A percentile compares a stretch with the other conserved stretches of the same genome.
Conservation (phyloP, 176 grass and related monocot genomes). For the Leersia perrieri region DNA sequence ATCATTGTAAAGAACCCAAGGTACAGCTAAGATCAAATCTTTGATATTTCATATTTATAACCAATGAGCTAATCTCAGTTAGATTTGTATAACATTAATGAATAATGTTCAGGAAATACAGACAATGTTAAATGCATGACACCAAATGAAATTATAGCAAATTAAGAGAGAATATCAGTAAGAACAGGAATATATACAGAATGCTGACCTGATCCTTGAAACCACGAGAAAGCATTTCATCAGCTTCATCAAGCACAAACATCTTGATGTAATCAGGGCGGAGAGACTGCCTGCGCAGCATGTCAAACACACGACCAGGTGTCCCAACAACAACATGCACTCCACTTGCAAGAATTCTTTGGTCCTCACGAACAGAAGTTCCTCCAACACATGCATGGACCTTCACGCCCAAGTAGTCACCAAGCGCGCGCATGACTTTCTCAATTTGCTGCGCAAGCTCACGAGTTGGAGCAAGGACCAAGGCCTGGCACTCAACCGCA, state of each 20-base stretch:
- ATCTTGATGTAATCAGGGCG: constrained; percentile 85
- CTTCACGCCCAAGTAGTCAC: constrained; percentile 90
- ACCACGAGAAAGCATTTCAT: constrained; percentile 98
- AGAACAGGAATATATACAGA: background rate
- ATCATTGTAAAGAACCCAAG: background rate
- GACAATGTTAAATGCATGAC: background rate
- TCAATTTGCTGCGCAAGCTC: constrained; percentile 93
- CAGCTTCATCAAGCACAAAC: constrained; percentile 94
- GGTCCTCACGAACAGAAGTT: constrained; percentile 84
- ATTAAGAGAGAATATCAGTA: background rate
- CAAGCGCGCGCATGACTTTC: constrained; percentile 91
- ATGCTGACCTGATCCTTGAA: constrained; percentile 84
- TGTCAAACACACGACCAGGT: constrained; percentile 85
- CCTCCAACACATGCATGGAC: constrained; percentile 93
- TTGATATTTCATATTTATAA: background rate
- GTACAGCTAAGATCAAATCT: background rate
- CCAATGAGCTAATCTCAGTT: background rate
- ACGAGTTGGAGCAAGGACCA: constrained; percentile 90
- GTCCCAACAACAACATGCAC: constrained; percentile 92
- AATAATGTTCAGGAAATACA: background rate
- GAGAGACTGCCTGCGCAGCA: constrained; percentile 81
- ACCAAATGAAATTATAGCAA: background rate
- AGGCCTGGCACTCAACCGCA: constrained; percentile 83
- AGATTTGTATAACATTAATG: background rate
- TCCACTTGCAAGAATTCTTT: constrained; percentile 77